These are phyloP conservation scores for Cercospora janseana DNA, from an alignment of 2,329 filamentous ascomycete genomes.

Conservation along the genomic window DNA sequence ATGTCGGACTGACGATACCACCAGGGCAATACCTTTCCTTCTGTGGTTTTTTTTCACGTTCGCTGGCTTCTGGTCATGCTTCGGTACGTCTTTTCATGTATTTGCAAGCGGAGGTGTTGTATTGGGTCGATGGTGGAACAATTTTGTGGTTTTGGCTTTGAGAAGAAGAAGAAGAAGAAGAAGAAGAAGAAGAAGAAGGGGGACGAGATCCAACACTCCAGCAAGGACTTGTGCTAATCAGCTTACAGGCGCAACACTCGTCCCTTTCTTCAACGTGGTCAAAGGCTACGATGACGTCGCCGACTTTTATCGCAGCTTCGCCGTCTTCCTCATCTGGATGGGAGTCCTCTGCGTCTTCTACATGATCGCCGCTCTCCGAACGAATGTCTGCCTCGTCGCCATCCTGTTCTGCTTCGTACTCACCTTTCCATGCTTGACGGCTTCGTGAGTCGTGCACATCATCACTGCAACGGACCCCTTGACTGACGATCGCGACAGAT, in stretches of 20 bases:
- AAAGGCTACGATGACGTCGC: constrained; percentile 8
- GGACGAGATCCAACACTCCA: too few species aligned
- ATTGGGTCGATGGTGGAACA: too few species aligned
- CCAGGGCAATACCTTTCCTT: constrained; percentile 37
- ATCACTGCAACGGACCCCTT: too few species aligned
- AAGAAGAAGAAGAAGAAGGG: too few species aligned
- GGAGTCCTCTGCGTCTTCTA: constrained; percentile 23
- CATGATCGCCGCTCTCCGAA: constrained; percentile 23
- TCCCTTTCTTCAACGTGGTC: constrained; percentile 8
- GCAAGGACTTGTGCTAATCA: too few species aligned
- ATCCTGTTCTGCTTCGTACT: constrained; percentile 25
- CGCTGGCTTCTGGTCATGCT: too few species aligned
- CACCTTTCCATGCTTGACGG: constrained; percentile 22
- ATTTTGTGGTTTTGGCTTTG: too few species aligned
- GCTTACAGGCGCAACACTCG: constrained; percentile 11
- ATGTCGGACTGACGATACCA: constrained; percentile 35
- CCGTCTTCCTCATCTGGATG: constrained; percentile 20
- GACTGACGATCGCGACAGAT: too few species aligned
- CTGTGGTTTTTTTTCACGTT: constrained; percentile 31
- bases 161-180: too few species aligned
- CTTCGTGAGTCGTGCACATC: too few species aligned
- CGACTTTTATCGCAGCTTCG: constrained; percentile 19
- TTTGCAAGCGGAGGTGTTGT: too few species aligned
- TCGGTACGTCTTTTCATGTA: too few species aligned
- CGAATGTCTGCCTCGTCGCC: constrained; percentile 26